Evolutionary conservation across 179 eudicot genomes (phyloP), one percentile per base, ranked within the genome.

Genomic region (Amaranthus tricolor): DNA sequence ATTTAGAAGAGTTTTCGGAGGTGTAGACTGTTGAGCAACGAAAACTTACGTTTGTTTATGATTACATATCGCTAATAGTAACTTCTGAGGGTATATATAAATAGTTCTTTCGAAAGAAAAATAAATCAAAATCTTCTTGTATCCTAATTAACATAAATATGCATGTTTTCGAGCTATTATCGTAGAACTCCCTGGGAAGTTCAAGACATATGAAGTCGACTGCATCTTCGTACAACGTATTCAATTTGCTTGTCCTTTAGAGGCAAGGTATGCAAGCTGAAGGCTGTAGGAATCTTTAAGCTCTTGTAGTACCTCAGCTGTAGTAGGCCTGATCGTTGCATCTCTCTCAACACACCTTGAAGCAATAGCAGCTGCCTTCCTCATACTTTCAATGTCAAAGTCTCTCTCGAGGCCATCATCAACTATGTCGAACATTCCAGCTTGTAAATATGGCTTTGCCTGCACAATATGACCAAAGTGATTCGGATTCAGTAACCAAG

Each of bases 401-500:
- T 77, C 85, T 69, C 88, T 91, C 79, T 82, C 81, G 43, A 91
- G 74, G 80, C 76, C 82, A 76, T 90, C 97, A 58, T 91, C 97
- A 74, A 90, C 93, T 16, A 91, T 77, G 73, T 91, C 89, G 82
- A 87, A 91, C 62, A 86, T 83, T 52, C 95, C 95, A 6, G 92
- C 97, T 74, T 91, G 93, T 82, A 90, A 76, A 83, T 85, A 90
- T 49, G 97, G 97, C 80, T 88, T 91, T 0, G 97, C 97, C 95
- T 91, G 85, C 78, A 81, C 40, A 10, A 24, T 56, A 54, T 10
- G 21, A 15, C 5, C 21, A 44, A 1, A 51, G 45, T 43, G 17
- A 55, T 31, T 31, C 40, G 40, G 40, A 31, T 31, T 31, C 40
- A 31, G 40, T 31, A 31, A 31, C 40, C 40, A 31, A 31, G 40